A percentile compares a stretch with the other conserved stretches of the same genome.
Evolutionary conservation across 1,284 basidiomycete genomes (phyloP).

Genomic region (Ceratorhiza oryzae-sativae): DNA sequence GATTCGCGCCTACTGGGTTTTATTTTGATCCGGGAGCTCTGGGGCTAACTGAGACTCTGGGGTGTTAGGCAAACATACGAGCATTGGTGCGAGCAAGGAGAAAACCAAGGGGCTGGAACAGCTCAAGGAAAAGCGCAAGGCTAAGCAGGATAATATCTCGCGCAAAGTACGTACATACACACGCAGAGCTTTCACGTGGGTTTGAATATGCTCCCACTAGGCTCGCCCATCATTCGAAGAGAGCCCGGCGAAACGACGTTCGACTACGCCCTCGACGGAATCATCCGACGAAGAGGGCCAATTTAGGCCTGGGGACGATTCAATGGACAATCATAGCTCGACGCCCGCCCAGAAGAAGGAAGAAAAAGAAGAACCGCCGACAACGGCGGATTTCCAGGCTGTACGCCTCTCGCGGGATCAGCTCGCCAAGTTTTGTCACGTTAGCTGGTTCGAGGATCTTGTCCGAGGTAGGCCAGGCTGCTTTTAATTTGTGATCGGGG

Average conservation of each 20-base stretch:
- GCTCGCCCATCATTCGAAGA: constrained; percentile 39
- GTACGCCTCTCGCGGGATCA: constrained; percentile 68
- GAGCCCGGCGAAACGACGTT: constrained; percentile 44
- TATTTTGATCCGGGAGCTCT: constrained; percentile 42
- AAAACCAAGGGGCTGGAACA: constrained; percentile 82
- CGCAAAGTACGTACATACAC: constrained; percentile 39
- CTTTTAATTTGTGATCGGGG: constrained; percentile 41
- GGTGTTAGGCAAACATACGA: constrained; percentile 69
- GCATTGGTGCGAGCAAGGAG: constrained; percentile 82
- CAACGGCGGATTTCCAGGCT: constrained; percentile 63
- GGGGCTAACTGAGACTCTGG: background rate
- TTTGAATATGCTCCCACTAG: constrained; percentile 53
- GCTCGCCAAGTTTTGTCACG: constrained; percentile 68
- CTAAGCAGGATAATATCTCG: constrained; percentile 72
- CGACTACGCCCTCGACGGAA: constrained; percentile 57
- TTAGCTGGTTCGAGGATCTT: constrained; percentile 80
- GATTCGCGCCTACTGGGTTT: constrained; percentile 45
- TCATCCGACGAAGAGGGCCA: constrained; percentile 72
- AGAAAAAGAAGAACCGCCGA: constrained; percentile 61
- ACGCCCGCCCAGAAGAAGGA: constrained; percentile 47
- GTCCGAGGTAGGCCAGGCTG: constrained; percentile 73
- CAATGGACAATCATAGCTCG: constrained; percentile 55
- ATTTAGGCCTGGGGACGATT: constrained; percentile 67
- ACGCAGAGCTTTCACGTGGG: background rate
- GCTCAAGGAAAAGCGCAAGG: constrained; percentile 80